Percentiles rank a stretch among this genome's conserved stretches.
Conservation (phyloP, 805 yeast species). For the Saccharomycopsis schoenii region DNA sequence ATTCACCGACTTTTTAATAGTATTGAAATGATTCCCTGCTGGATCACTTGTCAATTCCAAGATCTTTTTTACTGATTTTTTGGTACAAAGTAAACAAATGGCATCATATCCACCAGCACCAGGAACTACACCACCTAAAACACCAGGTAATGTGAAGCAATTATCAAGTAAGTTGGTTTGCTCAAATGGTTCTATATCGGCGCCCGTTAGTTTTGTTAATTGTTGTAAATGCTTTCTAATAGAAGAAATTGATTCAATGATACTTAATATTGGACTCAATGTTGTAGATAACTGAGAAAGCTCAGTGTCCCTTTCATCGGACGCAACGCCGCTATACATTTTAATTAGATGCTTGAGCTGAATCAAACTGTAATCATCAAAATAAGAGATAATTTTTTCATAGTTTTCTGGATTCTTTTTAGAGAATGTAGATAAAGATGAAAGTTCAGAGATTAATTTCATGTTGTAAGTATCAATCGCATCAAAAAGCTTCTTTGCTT, state of each 20-base stretch:
- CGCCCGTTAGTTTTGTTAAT: conserved; percentile 60
- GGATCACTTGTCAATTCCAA: conserved; percentile 20
- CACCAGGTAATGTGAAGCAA: conserved; percentile 54
- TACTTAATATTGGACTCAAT: conserved; percentile 24
- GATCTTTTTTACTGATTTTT: conserved; percentile 31
- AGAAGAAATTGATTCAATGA: conserved; percentile 32
- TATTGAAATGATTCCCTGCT: conserved; percentile 7
- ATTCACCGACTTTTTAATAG: conserved; percentile 4
- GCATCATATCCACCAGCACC: conserved; percentile 99
- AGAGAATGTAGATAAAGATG: conserved; percentile 29
- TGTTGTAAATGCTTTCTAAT: conserved; percentile 51
- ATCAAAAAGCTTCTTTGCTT: conserved; percentile 43
- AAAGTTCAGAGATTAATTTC: conserved; percentile 41
- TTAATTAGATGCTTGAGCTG: conserved; percentile 19
- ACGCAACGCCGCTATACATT: conserved; percentile 4
- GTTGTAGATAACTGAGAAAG: conserved; percentile 14
- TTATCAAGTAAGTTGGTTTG: conserved; percentile 65
- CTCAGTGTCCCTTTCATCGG: conserved; percentile 19
- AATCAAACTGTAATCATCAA: conserved; percentile 16
- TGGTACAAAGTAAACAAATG: conserved; percentile 57
- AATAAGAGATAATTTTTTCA: conserved; percentile 13
- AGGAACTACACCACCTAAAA: conserved; percentile 92
- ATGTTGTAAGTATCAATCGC: conserved; percentile 50
- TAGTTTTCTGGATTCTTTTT: conserved; percentile 30
- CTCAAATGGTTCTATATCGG: conserved; percentile 75